Percentiles rank a stretch among this genome's conserved stretches.
These are phyloP conservation scores for Rhodotorula sp. DNA, from an alignment of 1,284 basidiomycete species.

Conservation along the genomic window DNA sequence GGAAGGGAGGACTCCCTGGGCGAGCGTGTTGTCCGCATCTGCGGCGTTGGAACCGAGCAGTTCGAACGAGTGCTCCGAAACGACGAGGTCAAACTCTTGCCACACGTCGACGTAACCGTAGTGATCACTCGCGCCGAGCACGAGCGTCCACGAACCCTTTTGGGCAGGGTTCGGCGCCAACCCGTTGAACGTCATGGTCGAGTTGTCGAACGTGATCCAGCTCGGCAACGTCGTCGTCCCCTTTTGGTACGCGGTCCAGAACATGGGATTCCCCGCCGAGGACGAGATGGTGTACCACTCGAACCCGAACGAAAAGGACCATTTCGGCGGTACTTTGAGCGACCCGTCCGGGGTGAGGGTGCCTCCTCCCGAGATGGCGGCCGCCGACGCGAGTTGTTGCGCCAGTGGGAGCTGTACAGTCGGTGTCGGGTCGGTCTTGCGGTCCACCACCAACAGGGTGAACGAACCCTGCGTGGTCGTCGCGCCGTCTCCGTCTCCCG, in stretches of 20 bases:
- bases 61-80: conserved; percentile 64
- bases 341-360: conserved; percentile 57
- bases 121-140: conserved; percentile 38
- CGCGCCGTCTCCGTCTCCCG: conserved; percentile 45
- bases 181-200: conserved; percentile 73
- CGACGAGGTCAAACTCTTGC: conserved; percentile 46
- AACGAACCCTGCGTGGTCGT: conserved; percentile 53
- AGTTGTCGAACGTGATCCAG: conserved; percentile 71
- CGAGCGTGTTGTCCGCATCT: not conserved
- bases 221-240: conserved; percentile 68
- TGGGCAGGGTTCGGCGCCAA: conserved; percentile 57
- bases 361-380: conserved; percentile 62
- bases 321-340: conserved; percentile 71
- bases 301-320: conserved; percentile 91
- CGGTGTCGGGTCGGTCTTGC: conserved; percentile 54
- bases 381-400: conserved; percentile 62
- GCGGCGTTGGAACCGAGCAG: conserved; percentile 36
- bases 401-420: conserved; percentile 59
- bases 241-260: conserved; percentile 63
- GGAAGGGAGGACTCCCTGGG: conserved; percentile 49
- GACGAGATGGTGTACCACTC: conserved; percentile 63
- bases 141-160: conserved; percentile 34
- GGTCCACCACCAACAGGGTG: conserved; percentile 61
- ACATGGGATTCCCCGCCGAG: conserved; percentile 52
- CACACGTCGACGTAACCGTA: conserved; percentile 42